Evolutionary conservation across 1,284 basidiomycete genomes (phyloP).

Genomic region (Trametes hirsuta): DNA sequence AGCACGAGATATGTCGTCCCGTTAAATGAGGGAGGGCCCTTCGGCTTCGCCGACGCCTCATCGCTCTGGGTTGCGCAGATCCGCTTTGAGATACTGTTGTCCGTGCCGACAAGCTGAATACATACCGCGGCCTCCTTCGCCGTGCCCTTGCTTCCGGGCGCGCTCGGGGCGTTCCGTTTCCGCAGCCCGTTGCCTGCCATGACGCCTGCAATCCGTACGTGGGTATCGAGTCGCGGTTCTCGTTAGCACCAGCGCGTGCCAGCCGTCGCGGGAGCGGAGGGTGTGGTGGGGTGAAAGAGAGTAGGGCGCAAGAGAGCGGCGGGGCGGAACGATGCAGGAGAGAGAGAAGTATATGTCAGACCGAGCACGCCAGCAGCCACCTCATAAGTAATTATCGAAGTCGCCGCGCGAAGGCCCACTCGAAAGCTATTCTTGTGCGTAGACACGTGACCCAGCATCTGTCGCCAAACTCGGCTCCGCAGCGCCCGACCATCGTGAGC

Average conservation of each 20-base stretch:
- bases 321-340: neutral
- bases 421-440: neutral
- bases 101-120: no score
- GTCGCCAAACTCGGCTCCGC: neutral
- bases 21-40: constrained; percentile 3
- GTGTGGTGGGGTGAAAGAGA: neutral
- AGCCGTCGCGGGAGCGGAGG: constrained; percentile 9
- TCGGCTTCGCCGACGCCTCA: neutral
- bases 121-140: neutral
- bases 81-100: no score
- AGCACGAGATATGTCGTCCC: constrained; percentile 16
- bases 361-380: constrained; percentile 5
- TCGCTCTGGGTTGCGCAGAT: neutral
- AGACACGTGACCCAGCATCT: constrained; percentile 2
- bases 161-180: neutral
- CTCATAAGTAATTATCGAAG: constrained; percentile 2
- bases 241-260: constrained; percentile 13
- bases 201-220: neutral
- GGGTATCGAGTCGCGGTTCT: neutral
- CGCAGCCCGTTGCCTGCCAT: constrained; percentile 7
- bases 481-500: constrained; percentile 6
- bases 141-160: neutral
- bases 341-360: neutral
- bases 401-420: neutral
- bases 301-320: constrained; percentile 3